phyloP scores from a whole-genome alignment of 768 basidiomycete genomes.

The Kwoniella pini region DNA sequence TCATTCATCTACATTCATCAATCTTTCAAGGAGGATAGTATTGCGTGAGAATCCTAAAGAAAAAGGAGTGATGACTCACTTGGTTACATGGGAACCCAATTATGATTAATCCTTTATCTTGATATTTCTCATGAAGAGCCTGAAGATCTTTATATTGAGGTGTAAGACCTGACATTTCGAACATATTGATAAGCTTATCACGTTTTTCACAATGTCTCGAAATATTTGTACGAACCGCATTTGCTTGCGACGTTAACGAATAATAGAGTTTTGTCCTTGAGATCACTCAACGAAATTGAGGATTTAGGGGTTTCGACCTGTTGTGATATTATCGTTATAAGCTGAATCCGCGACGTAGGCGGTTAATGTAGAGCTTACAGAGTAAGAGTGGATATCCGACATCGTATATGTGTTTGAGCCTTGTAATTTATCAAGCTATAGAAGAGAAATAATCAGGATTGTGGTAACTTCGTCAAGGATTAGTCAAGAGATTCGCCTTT shows the following conservation, averaged over 20 bases:
- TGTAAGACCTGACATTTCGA: constrained; percentile 41
- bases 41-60: neutral
- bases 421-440: no score
- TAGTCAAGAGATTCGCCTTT: no score
- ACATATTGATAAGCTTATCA: no score
- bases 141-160: constrained; percentile 54
- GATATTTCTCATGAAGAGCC: constrained; percentile 51
- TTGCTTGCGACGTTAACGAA: constrained; percentile 55
- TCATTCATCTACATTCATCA: neutral
- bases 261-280: constrained; percentile 51
- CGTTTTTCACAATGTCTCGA: no score
- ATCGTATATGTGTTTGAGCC: constrained; percentile 13
- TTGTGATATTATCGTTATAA: neutral
- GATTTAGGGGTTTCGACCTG: constrained; percentile 49
- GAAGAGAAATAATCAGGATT: no score
- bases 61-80: constrained; percentile 19
- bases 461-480: neutral
- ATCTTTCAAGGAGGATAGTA: neutral
- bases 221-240: constrained; percentile 49
- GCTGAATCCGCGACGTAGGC: neutral
- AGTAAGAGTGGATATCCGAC: constrained; percentile 49
- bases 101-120: constrained; percentile 47
- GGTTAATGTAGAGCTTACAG: constrained; percentile 23
- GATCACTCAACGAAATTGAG: constrained; percentile 36
- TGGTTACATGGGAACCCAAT: constrained; percentile 55